Base-by-base conservation (phyloP, 2,329 filamentous ascomycete genomes). In the Hypoxylon sp. region DNA sequence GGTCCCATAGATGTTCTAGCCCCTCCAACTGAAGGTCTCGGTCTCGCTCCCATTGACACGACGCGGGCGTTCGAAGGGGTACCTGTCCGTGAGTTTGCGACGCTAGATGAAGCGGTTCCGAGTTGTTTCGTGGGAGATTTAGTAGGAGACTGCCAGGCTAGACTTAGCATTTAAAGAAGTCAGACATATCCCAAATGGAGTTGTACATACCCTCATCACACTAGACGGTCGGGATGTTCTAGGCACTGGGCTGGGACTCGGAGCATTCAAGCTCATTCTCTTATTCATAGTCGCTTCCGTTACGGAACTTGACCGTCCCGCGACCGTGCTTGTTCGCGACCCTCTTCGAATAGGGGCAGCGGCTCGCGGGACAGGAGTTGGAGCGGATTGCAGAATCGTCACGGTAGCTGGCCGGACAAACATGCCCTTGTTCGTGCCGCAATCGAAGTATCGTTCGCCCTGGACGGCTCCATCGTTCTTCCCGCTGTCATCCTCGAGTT, bases 381-480 rank as follows among this genome's bases (percentile, higher is more conserved):
- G 78, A 31, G 82, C 77, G 61, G 88, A 82, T 53, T 85, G 84
- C 59, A 91, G 80, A 70, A 90, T 83, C 11, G 85, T 86, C 55
- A 96, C 85, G 64, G 91, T 91, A 60, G 87, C 83, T 31, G 93
- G 90, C 70, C 93, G 89, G 61, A 98, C 88, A 76, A 99, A 98
- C 89, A 99, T 96, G 77, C 90, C 90, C 71, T 85, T 85, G 44
- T 85, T 93, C 89, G 87, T 91, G 81, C 78, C 86, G 81, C 95
- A 98, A 55, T 95, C 89, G 75, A 97, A 98, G 79, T 98, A 98
- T 20, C 93, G 86, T 77, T 93, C 88, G 69, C 94, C 95, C 79
- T 95, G 89, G 51, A 98, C 93, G 61, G 92, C 91, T 72, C 95
- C 95, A 85, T 98, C 94, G 76, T 98, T 98, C 84, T 98, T 98